Base-by-base conservation (phyloP, 495 filamentous ascomycete genomes). In the Penicillium subrubescens region DNA sequence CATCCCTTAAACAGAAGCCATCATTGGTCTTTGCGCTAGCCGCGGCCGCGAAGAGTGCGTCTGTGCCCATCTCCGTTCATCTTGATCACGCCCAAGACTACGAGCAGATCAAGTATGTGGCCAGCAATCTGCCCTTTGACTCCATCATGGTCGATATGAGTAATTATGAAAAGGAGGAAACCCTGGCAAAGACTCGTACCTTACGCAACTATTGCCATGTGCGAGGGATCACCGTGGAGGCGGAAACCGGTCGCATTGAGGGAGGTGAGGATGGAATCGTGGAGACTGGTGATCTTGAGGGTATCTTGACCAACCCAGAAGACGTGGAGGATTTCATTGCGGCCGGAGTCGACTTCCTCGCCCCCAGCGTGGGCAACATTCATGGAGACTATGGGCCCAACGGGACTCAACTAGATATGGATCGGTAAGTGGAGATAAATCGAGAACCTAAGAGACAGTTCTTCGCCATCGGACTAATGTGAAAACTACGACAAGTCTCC, bases 261-360 rank as follows among this genome's bases (percentile, higher is more conserved):
- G 90, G 90, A 34, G 89, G 89, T n/a, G 90, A 93, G 73, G 90
- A 92, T 68, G 90, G 90, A 1, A 86, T 93, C n/a, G 79, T 82
- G 48, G 88, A 90, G 70, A 91, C 89, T 15, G 86, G 75, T 2
- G 89, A 90, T 60, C 71, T 92, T 12, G 88, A 88, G 67, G 88
- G 81, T 17, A 69, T 91, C 23, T 70, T 92, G 66, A 93, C 89
- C 8, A 90, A 83, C 0, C 82, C 88, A 4, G 87, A 89, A 64
- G 84, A 92, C 68, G 89, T 88, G 14, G 76, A 85, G 68, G 82
- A 88, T 67, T 92, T 92, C 68, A 84, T 91, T 0, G 77, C 77
- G 1, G 88, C 87, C 7, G 90, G 90, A 0, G 88, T 92, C 54
- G 88, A 92, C 70, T 89, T 89, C 79, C 75, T 92, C 5, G 90